These are phyloP conservation scores for Chaetomium olivaceum DNA, from an alignment of 2,329 filamentous ascomycete genomes.

Conservation along the genomic window DNA sequence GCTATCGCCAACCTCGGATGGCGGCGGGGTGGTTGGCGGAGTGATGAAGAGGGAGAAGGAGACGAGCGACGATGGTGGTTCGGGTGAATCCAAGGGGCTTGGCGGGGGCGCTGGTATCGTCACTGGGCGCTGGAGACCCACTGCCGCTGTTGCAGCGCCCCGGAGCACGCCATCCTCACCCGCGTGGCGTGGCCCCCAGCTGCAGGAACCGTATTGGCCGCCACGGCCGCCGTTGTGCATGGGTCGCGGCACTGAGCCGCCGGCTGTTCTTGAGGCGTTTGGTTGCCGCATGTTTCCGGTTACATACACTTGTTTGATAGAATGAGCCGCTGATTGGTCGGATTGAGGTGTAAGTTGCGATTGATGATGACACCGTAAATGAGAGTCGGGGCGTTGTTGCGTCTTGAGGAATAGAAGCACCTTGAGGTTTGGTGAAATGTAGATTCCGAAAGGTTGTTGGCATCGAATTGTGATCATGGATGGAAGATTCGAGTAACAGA, in stretches of 20 bases:
- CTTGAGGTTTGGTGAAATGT: background rate
- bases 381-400: background rate
- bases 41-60: slow-evolving; percentile 12
- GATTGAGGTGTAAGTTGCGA: background rate
- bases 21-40: slow-evolving; percentile 2
- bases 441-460: background rate
- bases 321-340: background rate
- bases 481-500: too few relatives aligned
- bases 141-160: background rate
- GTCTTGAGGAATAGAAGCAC: background rate
- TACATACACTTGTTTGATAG: background rate
- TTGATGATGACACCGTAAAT: background rate
- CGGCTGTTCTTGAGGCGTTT: background rate
- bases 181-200: background rate
- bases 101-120: background rate
- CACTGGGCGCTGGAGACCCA: background rate
- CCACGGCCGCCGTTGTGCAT: background rate
- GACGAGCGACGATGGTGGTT: background rate
- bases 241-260: background rate
- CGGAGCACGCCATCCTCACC: background rate
- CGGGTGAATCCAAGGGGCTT: background rate
- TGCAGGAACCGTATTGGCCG: slow-evolving; percentile 8
- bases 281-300: background rate
- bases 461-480: background rate
- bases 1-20: background rate